Evolutionary conservation across 345 rosid species (phyloP).

Genomic region (Lumnitzera racemosa): DNA sequence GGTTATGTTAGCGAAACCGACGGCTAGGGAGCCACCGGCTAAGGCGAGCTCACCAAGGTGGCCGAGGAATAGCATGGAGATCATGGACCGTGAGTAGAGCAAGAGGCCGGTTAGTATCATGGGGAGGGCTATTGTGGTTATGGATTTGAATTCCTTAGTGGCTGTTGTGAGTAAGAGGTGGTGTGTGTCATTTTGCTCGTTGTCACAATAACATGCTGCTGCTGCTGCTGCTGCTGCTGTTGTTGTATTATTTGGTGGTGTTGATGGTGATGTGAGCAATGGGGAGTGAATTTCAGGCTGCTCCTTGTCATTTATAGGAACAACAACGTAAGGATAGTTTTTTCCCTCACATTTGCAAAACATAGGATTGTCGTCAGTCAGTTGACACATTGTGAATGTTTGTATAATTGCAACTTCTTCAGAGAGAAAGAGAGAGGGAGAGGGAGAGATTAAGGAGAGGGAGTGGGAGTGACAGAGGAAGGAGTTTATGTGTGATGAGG

Average conservation of each 20-base stretch:
- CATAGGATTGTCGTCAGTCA: not conserved
- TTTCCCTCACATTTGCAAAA: constrained; percentile 11
- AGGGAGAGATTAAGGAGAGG: not conserved
- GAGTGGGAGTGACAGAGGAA: not conserved
- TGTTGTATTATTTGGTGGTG: constrained; percentile 1
- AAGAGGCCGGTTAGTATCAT: constrained; percentile 35
- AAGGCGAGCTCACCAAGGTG: constrained; percentile 34
- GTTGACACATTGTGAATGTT: constrained; percentile 8
- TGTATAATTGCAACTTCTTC: not conserved
- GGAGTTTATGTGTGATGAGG: not conserved
- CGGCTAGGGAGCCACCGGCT: constrained; percentile 40
- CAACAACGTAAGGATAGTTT: not conserved
- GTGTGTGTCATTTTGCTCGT: not conserved
- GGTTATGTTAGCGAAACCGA: constrained; percentile 32
- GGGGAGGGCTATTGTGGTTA: constrained; percentile 30
- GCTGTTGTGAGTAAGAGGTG: constrained; percentile 14
- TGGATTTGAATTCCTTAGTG: constrained; percentile 23
- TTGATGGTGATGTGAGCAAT: constrained; percentile 1
- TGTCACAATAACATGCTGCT: not conserved
- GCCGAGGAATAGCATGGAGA: constrained; percentile 51
- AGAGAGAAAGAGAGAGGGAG: not conserved
- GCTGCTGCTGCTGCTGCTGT: not conserved
- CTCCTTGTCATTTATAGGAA: constrained; percentile 7
- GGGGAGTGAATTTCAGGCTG: constrained; percentile 1
- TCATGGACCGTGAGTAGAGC: constrained; percentile 42